Conservation (phyloP, 2,329 filamentous ascomycete genomes). For the Penicillium sp. region DNA sequence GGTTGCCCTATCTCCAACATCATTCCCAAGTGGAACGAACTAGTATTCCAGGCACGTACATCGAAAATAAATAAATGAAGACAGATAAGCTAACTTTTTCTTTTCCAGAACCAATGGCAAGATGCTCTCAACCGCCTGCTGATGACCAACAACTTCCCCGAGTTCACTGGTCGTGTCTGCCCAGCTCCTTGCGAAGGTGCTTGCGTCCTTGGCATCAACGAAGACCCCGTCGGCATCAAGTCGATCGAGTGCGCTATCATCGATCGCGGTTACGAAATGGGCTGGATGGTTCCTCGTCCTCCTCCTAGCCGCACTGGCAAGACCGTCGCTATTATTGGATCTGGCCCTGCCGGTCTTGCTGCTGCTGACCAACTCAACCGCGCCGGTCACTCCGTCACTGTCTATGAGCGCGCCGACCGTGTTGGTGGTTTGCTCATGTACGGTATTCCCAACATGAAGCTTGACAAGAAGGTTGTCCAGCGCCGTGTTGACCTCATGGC, state of each 20-base stretch:
- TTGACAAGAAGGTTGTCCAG: conserved; percentile 96
- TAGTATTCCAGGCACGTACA: conserved; percentile 55
- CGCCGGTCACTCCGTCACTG: conserved; percentile 79
- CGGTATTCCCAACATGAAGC: conserved; percentile 98
- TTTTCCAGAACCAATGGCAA: conserved; percentile 67
- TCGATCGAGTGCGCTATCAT: conserved; percentile 98
- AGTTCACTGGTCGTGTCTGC: conserved; percentile 95
- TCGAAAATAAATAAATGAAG: too few species aligned
- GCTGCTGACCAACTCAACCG: conserved; percentile 92
- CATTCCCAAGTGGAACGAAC: conserved; percentile 93
- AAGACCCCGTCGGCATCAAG: conserved; percentile 96
- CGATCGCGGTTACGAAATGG: conserved; percentile 94
- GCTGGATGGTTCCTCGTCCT: conserved; percentile 87
- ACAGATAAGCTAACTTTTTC: too few species aligned
- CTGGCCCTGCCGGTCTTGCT: conserved; percentile 85
- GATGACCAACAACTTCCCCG: conserved; percentile 98
- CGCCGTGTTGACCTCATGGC: conserved; percentile 94
- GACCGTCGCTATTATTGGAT: conserved; percentile 83
- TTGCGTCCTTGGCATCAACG: conserved; percentile 93
- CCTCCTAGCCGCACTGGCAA: conserved; percentile 81
- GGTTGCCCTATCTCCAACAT: conserved; percentile 97
- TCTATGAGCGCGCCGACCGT: conserved; percentile 91
- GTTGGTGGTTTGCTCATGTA: conserved; percentile 94
- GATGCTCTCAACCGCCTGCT: conserved; percentile 87
- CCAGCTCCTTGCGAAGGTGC: conserved; percentile 95